Evolutionary conservation across 192 early-diverging fungal genomes (phyloP).

Genomic region (Mortierella antarctica): DNA sequence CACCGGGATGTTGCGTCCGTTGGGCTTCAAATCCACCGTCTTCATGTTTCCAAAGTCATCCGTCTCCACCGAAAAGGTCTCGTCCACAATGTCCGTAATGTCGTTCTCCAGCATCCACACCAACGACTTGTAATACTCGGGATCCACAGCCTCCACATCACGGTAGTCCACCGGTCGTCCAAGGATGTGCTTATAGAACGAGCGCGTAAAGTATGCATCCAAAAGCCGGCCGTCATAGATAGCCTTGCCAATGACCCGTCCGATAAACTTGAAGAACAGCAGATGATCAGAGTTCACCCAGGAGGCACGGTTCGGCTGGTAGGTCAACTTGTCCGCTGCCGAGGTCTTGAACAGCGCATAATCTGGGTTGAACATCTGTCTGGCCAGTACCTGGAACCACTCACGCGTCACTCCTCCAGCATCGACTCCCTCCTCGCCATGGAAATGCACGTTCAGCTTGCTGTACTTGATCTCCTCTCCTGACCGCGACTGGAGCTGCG

Average conservation of each 20-base stretch:
- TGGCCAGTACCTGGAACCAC: conserved; percentile 97
- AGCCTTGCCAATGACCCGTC: conserved; percentile 98
- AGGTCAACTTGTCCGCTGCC: conserved; percentile 94
- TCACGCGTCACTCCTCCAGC: conserved; percentile 97
- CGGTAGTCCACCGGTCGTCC: conserved; percentile 93
- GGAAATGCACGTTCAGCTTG: conserved; percentile 92
- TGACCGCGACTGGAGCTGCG: conserved; percentile 87
- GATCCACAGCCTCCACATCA: conserved; percentile 98
- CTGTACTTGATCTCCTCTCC: conserved; percentile 96
- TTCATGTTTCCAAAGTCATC: conserved; percentile 92
- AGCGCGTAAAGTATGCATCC: conserved; percentile 97
- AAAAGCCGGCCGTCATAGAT: conserved; percentile 95
- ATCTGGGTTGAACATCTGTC: conserved; percentile 98
- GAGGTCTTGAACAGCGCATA: conserved; percentile 98
- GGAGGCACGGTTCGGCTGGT: conserved; percentile 96
- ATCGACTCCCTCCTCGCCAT: conserved; percentile 98
- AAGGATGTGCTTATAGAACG: conserved; percentile 98
- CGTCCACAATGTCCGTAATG: conserved; percentile 93
- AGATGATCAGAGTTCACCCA: conserved; percentile 94
- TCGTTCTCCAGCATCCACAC: conserved; percentile 99
- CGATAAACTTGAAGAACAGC: conserved; percentile 97
- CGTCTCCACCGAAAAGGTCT: conserved; percentile 93
- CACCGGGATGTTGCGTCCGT: conserved; percentile 89
- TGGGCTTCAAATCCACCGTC: conserved; percentile 87
- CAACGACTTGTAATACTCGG: conserved; percentile 95